These are phyloP conservation scores for Sugiyamaella floridensis DNA, from an alignment of 805 yeast species.

Conservation along the genomic window DNA sequence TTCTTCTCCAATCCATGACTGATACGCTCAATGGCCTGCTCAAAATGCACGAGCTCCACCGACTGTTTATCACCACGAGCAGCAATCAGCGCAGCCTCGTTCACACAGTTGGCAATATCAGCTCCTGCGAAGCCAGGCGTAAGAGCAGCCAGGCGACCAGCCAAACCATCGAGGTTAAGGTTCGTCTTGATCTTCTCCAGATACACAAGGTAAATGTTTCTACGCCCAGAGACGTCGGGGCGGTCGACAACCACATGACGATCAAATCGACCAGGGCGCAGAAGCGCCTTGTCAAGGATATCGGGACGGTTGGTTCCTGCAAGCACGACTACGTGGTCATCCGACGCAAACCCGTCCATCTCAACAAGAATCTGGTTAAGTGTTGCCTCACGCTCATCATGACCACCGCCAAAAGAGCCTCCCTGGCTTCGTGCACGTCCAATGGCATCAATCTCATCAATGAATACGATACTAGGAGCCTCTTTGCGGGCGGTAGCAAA, in stretches of 20 bases:
- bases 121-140: constrained; percentile 99
- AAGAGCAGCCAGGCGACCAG: constrained; percentile 87
- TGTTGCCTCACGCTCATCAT: constrained; percentile 96
- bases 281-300: constrained; percentile 81
- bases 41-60: constrained; percentile 77
- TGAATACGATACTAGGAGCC: constrained; percentile 94
- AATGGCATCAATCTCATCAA: constrained; percentile 99
- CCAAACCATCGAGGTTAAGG: constrained; percentile 47
- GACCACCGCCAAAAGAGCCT: constrained; percentile 55
- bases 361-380: constrained; percentile 92
- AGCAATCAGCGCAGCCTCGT: constrained; percentile 95
- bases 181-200: constrained; percentile 61
- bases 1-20: constrained; percentile 94
- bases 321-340: constrained; percentile 90
- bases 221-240: constrained; percentile 93
- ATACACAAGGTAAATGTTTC: constrained; percentile 86
- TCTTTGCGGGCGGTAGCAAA: constrained; percentile 86
- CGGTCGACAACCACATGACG: constrained; percentile 86
- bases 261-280: constrained; percentile 97
- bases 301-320: constrained; percentile 98
- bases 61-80: constrained; percentile 72
- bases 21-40: constrained; percentile 93
- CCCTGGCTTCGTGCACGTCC: constrained; percentile 88
- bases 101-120: constrained; percentile 93
- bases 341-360: constrained; percentile 93